A percentile compares a stretch with the other conserved stretches of the same genome.
Evolutionary conservation across 2,329 filamentous ascomycete genomes (phyloP).

Genomic region (Colletotrichum spinosum): DNA sequence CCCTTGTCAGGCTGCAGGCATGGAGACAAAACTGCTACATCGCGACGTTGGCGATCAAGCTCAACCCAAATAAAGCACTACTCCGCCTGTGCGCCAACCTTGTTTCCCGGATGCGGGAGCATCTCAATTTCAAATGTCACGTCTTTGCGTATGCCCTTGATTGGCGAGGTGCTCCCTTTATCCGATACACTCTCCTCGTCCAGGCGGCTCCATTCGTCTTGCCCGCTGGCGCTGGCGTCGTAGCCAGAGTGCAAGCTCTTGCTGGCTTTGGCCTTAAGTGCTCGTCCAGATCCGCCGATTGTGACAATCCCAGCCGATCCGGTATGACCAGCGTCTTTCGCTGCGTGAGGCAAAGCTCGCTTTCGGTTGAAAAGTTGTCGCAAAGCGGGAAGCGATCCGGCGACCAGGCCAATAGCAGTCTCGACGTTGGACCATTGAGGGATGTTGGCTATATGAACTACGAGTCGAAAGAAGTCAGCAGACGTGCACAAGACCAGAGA

Average conservation of each 20-base stretch:
- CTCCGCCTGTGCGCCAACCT: no score
- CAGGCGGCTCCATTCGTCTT: constrained; percentile 37
- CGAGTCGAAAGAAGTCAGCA: background rate
- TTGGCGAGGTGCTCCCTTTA: constrained; percentile 37
- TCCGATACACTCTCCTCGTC: constrained; percentile 35
- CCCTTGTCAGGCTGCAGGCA: no score
- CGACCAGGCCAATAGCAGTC: constrained; percentile 38
- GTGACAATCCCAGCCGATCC: constrained; percentile 31
- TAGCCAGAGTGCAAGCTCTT: constrained; percentile 32
- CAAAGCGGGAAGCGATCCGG: constrained; percentile 38
- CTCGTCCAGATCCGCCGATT: constrained; percentile 33
- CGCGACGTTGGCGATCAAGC: no score
- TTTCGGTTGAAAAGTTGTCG: constrained; percentile 27
- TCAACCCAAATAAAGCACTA: no score
- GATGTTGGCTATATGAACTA: constrained; percentile 40
- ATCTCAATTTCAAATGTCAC: constrained; percentile 27
- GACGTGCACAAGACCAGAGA: background rate
- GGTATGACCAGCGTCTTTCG: constrained; percentile 4
- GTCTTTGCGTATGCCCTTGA: constrained; percentile 33
- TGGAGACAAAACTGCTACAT: no score
- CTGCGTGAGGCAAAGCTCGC: constrained; percentile 7
- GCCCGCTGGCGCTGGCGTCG: constrained; percentile 20
- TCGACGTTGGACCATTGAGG: constrained; percentile 40
- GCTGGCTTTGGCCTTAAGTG: constrained; percentile 26
- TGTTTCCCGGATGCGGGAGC: no score